Base-by-base conservation (phyloP, 2,329 filamentous ascomycete species). In the Xylariaceae sp. region DNA sequence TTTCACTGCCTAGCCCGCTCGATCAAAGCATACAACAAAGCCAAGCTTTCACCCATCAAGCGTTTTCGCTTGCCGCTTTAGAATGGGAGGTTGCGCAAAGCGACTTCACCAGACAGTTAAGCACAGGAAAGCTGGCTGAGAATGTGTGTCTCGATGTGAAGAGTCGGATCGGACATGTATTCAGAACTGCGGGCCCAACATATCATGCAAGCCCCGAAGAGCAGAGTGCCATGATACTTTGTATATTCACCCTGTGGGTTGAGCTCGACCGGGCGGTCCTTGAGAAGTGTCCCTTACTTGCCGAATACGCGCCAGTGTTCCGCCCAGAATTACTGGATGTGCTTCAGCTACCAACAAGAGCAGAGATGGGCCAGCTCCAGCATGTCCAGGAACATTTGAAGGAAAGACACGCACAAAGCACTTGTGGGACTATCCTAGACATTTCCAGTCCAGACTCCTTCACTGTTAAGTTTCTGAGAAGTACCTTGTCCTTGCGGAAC, bases 161-260 rank as follows among this genome's bases (percentile, higher is more conserved):
- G 4, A 21, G 41, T 0, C 47, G 54, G 3, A 67, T 73, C 9
- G 24, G 53, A 1, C 21, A 47, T 1, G 67, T 72, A 36, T 43
- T 70, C 0, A 23, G 48, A 0, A 35, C 46, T 2, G 59, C 66
- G 2, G 48, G 53, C 0, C 46, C 60, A 0, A 50, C 57, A 1
- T 77, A 74, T 43, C 48, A 65, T 1, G 42, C 50, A 3, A 66
- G 72, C 40, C 62, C 69, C 0, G 70, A 74, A 34, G 65, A 72
- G 16, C 70, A 67, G 47, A 78, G 76, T 18, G 41, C 58, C 1
- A 66, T 74, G 48, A 55, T 83, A 0, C 62, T 85, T 1, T 66
- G 61, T 6, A 30, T 77, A 0, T 68, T 83, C 51, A 70, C 76
- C 34, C 47, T 80, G 0, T 85, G 79, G 80, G 53, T 72, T 3